phyloP scores from a whole-genome alignment of 1,139 yeast genomes.

The Magnusiomyces sp. region DNA sequence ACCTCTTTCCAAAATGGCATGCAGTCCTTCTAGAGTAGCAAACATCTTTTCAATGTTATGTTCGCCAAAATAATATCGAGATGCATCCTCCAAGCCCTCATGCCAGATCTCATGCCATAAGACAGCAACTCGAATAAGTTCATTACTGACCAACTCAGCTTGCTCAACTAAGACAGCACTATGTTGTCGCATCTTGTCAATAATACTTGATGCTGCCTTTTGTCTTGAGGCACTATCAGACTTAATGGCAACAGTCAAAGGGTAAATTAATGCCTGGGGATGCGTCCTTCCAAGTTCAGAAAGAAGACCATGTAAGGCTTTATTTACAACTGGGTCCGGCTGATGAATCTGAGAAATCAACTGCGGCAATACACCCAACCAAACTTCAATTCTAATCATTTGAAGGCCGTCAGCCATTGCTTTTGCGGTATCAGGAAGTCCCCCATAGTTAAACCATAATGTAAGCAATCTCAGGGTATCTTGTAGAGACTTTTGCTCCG shows the following conservation, averaged over 20 bases:
- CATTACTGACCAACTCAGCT: slow-evolving; percentile 89
- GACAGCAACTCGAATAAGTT: slow-evolving; percentile 88
- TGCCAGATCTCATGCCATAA: slow-evolving; percentile 98
- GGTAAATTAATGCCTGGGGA: slow-evolving; percentile 94
- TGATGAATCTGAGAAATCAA: slow-evolving; percentile 94
- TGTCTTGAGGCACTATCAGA: slow-evolving; percentile 86
- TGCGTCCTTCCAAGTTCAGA: slow-evolving; percentile 90
- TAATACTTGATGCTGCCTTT: slow-evolving; percentile 82
- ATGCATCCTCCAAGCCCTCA: slow-evolving; percentile 95
- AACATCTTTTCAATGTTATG: slow-evolving; percentile 93
- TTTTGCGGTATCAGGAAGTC: slow-evolving; percentile 79
- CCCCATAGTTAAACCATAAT: slow-evolving; percentile 94
- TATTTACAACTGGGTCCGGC: slow-evolving; percentile 77
- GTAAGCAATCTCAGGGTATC: slow-evolving; percentile 87
- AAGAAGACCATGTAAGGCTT: slow-evolving; percentile 68
- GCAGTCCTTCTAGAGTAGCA: slow-evolving; percentile 82
- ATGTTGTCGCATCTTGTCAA: slow-evolving; percentile 87
- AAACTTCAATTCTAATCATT: slow-evolving; percentile 82
- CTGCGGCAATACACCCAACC: slow-evolving; percentile 95
- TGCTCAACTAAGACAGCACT: slow-evolving; percentile 81
- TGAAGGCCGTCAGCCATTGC: slow-evolving; percentile 89
- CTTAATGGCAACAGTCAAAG: slow-evolving; percentile 91
- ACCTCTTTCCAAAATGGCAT: slow-evolving; percentile 43
- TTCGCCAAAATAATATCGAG: slow-evolving; percentile 87
- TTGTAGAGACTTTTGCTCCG: slow-evolving; percentile 80